A percentile compares a stretch with the other conserved stretches of the same genome.
Conservation (phyloP, 495 filamentous ascomycete species). For the Lentithecium fluviatile region DNA sequence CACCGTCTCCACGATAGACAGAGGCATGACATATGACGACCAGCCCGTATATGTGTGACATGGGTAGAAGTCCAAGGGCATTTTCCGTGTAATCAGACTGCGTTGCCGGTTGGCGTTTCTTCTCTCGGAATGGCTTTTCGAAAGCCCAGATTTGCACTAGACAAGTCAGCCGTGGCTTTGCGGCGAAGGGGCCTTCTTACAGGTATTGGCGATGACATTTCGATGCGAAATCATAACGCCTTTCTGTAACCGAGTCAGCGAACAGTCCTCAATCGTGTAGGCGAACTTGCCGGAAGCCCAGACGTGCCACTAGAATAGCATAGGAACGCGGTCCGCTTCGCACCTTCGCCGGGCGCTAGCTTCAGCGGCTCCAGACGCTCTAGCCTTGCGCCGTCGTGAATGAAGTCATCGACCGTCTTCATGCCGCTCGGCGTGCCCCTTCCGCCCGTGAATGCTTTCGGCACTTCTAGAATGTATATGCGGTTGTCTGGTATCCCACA, state of each 20-base stretch:
- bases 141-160: slow-evolving; percentile 23
- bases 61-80: slow-evolving; percentile 70
- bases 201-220: slow-evolving; percentile 82
- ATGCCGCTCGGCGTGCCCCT: slow-evolving; percentile 52
- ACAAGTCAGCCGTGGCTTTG: slow-evolving; percentile 45
- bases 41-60: slow-evolving; percentile 84
- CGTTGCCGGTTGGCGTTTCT: slow-evolving; percentile 8
- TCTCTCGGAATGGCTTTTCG: slow-evolving; percentile 33
- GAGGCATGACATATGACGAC: slow-evolving; percentile 71
- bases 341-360: slow-evolving; percentile 74
- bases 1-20: slow-evolving; percentile 72
- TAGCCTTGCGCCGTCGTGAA: slow-evolving; percentile 61
- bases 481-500: slow-evolving; percentile 67
- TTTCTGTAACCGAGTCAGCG: slow-evolving; percentile 58
- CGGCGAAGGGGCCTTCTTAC: slow-evolving; percentile 57
- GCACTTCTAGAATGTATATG: slow-evolving; percentile 72
- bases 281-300: slow-evolving; percentile 64
- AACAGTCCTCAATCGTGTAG: background rate
- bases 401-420: slow-evolving; percentile 70
- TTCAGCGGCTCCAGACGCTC: slow-evolving; percentile 62
- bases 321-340: slow-evolving; percentile 73
- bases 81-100: slow-evolving; percentile 54
- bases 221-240: slow-evolving; percentile 89
- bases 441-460: slow-evolving; percentile 52
- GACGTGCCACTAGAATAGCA: slow-evolving; percentile 92